phyloP scores from a whole-genome alignment of 495 filamentous ascomycete genomes.

The Podospora bellae-mahoneyi region DNA sequence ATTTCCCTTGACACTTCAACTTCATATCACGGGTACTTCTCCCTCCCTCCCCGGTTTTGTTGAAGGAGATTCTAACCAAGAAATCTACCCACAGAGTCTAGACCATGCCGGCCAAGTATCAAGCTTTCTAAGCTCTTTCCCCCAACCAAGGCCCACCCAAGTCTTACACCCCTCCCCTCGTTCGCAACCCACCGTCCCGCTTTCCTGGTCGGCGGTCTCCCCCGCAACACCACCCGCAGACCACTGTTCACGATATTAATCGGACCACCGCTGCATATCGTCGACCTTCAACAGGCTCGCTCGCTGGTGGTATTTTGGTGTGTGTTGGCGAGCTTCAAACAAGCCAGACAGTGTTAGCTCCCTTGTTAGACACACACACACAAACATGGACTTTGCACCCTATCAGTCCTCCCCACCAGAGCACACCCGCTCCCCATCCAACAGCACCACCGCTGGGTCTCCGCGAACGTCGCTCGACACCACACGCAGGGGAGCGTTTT shows the following conservation, averaged over 20 bases:
- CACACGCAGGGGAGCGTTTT: conserved; percentile 42
- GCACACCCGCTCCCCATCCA: conserved; percentile 62
- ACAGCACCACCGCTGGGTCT: conserved; percentile 42
- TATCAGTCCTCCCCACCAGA: conserved; percentile 89
- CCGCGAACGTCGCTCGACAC: conserved; percentile 50
- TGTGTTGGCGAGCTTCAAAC: neutral
- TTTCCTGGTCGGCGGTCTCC: neutral
- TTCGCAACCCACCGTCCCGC: neutral
- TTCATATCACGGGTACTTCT: neutral
- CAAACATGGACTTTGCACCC: conserved; percentile 84
- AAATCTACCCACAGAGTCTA: neutral
- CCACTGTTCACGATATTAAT: conserved; percentile 1
- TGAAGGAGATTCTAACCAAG: no score
- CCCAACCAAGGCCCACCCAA: neutral
- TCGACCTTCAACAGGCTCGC: neutral
- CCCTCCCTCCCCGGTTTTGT: no score
- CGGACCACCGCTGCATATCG: neutral
- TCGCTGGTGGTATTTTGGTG: neutral
- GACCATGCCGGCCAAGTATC: neutral
- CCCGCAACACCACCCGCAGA: neutral
- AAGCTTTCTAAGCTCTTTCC: neutral
- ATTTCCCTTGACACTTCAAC: neutral
- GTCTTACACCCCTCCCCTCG: neutral
- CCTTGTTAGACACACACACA: conserved; percentile 2
- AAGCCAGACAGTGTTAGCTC: neutral